These are phyloP conservation scores for Brassica cretica DNA, from an alignment of 345 rosid genomes.

Conservation along the genomic window DNA sequence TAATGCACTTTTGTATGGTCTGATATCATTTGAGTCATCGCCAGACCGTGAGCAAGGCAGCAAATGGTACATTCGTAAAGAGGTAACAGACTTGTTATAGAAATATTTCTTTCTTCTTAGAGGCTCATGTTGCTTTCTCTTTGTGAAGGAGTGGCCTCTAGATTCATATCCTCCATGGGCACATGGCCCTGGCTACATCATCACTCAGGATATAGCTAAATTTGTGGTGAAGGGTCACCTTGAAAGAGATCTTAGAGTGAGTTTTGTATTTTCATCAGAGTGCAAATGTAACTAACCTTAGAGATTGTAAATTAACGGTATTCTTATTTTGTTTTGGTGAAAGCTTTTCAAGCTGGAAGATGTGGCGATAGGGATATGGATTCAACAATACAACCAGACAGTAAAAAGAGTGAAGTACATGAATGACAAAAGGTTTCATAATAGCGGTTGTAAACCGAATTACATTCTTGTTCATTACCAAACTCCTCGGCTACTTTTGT, in stretches of 20 bases:
- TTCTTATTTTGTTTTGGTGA: background rate
- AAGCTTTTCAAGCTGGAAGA: slow-evolving; percentile 94
- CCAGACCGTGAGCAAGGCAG: slow-evolving; percentile 78
- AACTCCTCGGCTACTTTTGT: slow-evolving; percentile 69
- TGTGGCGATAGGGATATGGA: slow-evolving; percentile 97
- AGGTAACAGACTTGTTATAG: slow-evolving; percentile 43
- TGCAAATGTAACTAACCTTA: background rate
- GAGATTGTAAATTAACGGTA: background rate
- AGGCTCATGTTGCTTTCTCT: background rate
- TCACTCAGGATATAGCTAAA: slow-evolving; percentile 75
- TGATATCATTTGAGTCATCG: slow-evolving; percentile 64
- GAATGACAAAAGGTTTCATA: slow-evolving; percentile 71
- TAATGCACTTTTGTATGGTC: slow-evolving; percentile 68
- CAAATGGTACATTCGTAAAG: slow-evolving; percentile 76
- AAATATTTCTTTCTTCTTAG: background rate
- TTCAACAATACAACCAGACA: slow-evolving; percentile 59
- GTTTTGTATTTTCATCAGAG: slow-evolving; percentile 15
- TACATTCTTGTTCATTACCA: slow-evolving; percentile 91
- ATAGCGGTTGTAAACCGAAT: slow-evolving; percentile 66
- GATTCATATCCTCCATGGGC: slow-evolving; percentile 93
- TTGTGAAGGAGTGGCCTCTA: slow-evolving; percentile 73
- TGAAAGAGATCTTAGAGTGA: slow-evolving; percentile 66
- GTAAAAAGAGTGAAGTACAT: slow-evolving; percentile 59
- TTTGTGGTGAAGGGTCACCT: slow-evolving; percentile 70
- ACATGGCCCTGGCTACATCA: slow-evolving; percentile 88